Percentiles rank a stretch among this genome's conserved stretches.
Evolutionary conservation across 208 protist genomes (phyloP).

Genomic region (Trichomonas vaginalis): DNA sequence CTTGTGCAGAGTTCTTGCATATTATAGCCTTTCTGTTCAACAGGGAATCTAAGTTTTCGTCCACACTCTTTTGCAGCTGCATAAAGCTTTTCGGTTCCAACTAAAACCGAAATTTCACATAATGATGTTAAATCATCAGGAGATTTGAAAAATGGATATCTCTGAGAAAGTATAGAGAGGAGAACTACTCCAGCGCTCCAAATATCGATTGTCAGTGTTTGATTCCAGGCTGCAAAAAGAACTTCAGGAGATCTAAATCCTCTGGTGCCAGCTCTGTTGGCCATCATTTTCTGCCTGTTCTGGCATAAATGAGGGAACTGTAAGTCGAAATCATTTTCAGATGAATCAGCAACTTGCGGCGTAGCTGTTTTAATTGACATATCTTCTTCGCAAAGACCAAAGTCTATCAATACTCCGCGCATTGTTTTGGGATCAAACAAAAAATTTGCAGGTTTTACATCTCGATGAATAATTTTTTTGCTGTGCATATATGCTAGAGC

Average conservation of each 20-base stretch:
- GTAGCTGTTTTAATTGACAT: neutral
- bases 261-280: constrained; percentile 12
- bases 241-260: constrained; percentile 24
- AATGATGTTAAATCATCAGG: constrained; percentile 9
- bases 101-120: neutral
- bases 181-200: constrained; percentile 21
- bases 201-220: constrained; percentile 21
- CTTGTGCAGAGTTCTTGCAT: neutral
- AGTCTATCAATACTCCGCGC: neutral
- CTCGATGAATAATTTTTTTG: neutral
- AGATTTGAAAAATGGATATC: constrained; percentile 27
- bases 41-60: neutral
- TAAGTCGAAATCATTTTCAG: neutral
- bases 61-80: neutral
- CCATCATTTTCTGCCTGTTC: neutral
- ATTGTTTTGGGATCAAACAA: neutral
- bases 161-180: neutral
- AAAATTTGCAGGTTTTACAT: neutral
- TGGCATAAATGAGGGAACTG: neutral
- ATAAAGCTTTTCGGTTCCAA: neutral
- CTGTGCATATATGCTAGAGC: neutral
- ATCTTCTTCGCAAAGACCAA: neutral
- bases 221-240: neutral
- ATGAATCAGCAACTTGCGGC: neutral
- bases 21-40: neutral